Evolutionary conservation across 106 monocot genomes (phyloP), one percentile per base, ranked within the genome.

Genomic region (Acanthochlamys bracteata): DNA sequence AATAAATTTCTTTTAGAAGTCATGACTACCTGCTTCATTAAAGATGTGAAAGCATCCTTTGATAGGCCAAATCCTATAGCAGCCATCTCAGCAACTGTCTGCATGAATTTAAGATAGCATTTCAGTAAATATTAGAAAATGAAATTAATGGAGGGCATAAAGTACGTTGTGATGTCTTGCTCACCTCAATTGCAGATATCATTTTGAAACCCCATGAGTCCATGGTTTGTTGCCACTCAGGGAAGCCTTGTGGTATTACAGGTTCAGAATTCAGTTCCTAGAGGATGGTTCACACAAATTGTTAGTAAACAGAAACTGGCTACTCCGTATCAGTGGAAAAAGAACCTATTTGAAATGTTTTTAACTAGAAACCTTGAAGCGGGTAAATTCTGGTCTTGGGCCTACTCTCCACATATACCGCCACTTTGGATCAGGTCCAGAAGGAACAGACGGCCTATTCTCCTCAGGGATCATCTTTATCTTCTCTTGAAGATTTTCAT

Each of bases 351-450:
- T 33, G 2, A 41, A 65, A 43, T 23, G 13, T 0, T 24, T 0
- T 4, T 42, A 22, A 23, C 11, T 60, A 27, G 19, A 41, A 33
- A 84, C 94, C 94, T 95, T 76, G 43, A 90, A 95, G 11, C 73
- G 42, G 47, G 94, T 95, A 33, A 73, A 80, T 75, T 63, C 43
- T 65, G 94, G 94, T 0, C 90, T 81, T 49, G 89, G 82, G 22
- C 94, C 94, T 1, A 86, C 82, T 75, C 94, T 89, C 94, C 94
- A 95, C 94, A 95, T 95, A 73, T 90, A 95, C 55, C 94, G 67
- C 94, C 94, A 95, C 79, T 95, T 95, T 21, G 90, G 94, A 76
- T 95, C 94, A 41, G 86, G 79, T 12, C 84, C 82, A 22, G 53
- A 65, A 20, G 94, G 94, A 42, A 67, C 75, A 7, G 70, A 71